Base-by-base conservation (phyloP, 805 yeast genomes). In the Metschnikowia borealis region DNA sequence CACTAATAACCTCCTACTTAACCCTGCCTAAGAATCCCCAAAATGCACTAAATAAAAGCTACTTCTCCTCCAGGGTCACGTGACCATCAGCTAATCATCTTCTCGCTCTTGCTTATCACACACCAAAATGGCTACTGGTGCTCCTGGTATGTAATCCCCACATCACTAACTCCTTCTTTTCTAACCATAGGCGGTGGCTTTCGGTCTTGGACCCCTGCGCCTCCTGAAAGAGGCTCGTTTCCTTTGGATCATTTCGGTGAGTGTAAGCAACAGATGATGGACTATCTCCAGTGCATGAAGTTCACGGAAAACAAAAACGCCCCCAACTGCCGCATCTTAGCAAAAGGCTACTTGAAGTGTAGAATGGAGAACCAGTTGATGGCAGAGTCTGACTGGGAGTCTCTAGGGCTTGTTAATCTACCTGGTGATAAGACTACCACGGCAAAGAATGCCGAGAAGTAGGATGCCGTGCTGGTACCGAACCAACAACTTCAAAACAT, bases 151-250 rank as follows among this genome's bases (percentile, higher is more conserved):
- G 62, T 50, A 20, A 10, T 6, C 15, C 15, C 37, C 38, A 2
- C 5, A 6, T 3, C 7, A n/a, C 6, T 4, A 14, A 17, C 36
- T 21, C 21, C 10, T 14, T 4, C n/a, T 13, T 17, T 43, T 44
- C 59, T 55, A 55, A 56, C 54, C 13, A 1, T 11, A 58, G 61
- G 61, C 31, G 61, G 61, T 7, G 53, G 55, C 38, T 58, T 58
- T 32, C 48, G 61, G 38, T 44, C 60, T 31, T 77, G 85, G 74
- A 74, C 82, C 13, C 96, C 97, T 8, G 85, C 92, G 0, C 96
- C 99, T 20, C 99, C 99, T 2, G 96, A 92, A 57, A 74, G 97
- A 57, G 99, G 99, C 0, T 89, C 98, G 0, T 92, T 92, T 67
- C 99, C 98, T 0, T 72, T 92, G 41, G 99, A 92, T 62, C 99